Evolutionary conservation across 2,329 filamentous ascomycete genomes (phyloP), one percentile per base, ranked within the genome.

Genomic region (Microdochium trichocladiopsis): DNA sequence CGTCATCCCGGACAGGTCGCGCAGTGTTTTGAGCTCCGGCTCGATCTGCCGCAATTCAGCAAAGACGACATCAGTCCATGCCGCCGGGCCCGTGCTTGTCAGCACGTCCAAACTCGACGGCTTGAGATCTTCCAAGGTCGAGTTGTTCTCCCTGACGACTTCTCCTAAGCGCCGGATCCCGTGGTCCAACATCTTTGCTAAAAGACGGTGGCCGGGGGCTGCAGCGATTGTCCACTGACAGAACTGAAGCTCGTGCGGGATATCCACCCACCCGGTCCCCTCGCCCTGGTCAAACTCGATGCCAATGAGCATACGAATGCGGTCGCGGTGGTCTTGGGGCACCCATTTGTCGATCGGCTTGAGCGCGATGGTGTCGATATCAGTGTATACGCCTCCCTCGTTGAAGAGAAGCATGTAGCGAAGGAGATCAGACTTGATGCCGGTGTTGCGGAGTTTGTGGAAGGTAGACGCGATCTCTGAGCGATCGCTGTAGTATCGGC

Each of bases 181-280:
- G 21, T 50, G 41, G 4, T 50, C 47, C 3, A 50, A 25, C 50
- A 50, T 52, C 24, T 47, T 45, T 14, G 33, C 14, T n/a, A 54
- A 47, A 4, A 54, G 25, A 11, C 31, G 36, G 31, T 54, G 53
- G 3, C 43, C 48, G 2, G 53, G 53, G 11, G 48, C 53, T 4
- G 53, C 50, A 2, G 53, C 53, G 21, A 54, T 65, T 1, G 52
- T 54, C 54, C 54, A 56, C 18, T 56, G 52, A 47, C 49, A 51
- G 25, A 56, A 56, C 49, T 55, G 50, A 2, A 52, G 9, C 12
- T 47, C 48, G 49, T 50, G 47, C 11, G 25, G 25, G 25, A 36
- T 48, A 64, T 1, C 58, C 59, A 25, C 50, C 50, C 16, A 51
- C 24, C 12, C 36, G 25, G 12, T 36, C n/a, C 23, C 50, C 12